A percentile compares a stretch with the other conserved stretches of the same genome.
These are phyloP conservation scores for Aspergillus neoniger DNA, from an alignment of 2,329 filamentous ascomycete species.

Conservation along the genomic window DNA sequence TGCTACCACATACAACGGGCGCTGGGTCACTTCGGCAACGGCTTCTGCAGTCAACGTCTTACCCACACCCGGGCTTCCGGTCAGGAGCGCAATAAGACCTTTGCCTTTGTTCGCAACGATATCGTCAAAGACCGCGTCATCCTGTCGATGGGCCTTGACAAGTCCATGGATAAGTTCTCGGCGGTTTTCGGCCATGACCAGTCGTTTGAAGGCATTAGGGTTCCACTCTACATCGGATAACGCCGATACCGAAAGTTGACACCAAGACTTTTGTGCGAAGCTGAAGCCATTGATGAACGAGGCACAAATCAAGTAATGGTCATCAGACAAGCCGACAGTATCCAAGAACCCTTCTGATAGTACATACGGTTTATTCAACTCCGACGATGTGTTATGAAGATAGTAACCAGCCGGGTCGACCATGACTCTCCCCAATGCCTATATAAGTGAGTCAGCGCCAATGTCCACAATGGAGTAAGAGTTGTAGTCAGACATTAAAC, in stretches of 20 bases:
- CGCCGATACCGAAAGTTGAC: neutral
- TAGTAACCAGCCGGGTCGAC: neutral
- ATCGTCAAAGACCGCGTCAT: conserved; percentile 2
- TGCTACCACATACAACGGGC: neutral
- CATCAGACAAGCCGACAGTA: neutral
- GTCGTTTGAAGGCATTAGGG: neutral
- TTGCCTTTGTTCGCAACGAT: conserved; percentile 1
- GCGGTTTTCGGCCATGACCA: conserved; percentile 2
- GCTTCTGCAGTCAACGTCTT: conserved; percentile 7
- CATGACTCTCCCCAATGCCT: conserved; percentile 5
- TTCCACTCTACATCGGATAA: conserved; percentile 4
- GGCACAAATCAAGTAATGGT: conserved; percentile 5
- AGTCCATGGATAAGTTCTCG: conserved; percentile 3
- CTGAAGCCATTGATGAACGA: neutral
- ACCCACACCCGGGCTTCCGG: conserved; percentile 4
- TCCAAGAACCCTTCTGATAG: neutral
- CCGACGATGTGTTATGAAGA: conserved; percentile 4
- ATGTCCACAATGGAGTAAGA: too few species aligned
- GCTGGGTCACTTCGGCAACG: neutral
- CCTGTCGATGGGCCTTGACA: neutral
- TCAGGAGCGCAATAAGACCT: neutral
- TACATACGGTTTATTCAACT: neutral
- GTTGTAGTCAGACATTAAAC: neutral
- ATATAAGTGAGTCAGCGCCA: neutral
- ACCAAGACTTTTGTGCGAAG: neutral